Base-by-base conservation (phyloP, 148 eudicot species). In the Fallopia convolvulus region DNA sequence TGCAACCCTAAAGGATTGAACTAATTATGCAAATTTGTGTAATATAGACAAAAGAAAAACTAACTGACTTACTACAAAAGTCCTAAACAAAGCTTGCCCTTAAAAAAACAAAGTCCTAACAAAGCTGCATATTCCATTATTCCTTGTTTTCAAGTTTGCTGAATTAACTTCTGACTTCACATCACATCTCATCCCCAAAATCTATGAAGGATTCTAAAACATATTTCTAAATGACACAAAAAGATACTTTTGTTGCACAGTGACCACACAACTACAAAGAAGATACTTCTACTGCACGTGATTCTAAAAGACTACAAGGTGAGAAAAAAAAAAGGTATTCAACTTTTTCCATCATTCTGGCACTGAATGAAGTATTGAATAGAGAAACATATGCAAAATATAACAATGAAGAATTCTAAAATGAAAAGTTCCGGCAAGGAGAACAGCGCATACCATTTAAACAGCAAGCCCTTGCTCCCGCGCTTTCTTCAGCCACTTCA, bases 401-500 rank as follows among this genome's bases (percentile, higher is more conserved):
- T 30, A 10, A 61, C 68, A 23, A 20, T 32, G 40, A 65, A 23
- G 33, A 23, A 60, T 26, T 60, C 33, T 15, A 60, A 23, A 60
- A 60, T 9, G 41, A 33, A 13, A 17, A 41, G 33, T 23, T 72
- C 33, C 2, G 39, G 52, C 17, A 44, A 72, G 44, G 53, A 72
- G 15, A 42, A 21, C 11, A 75, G 2, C 2, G 60, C 76, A 72
- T 76, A 87, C 88, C 82, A 33, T 3, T 89, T 81, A 89, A 85
- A 88, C 85, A 79, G 78, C 91, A 75, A 94, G 87, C 33, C 99
- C 99, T 83, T 92, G 92, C 53, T 85, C 92, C 85, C 85, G 89
- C 46, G 97, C 94, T 82, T 92, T 94, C 86, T 78, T 84, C 80
- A 92, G 77, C 97, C 99, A 94, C 84, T 88, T 90, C 70, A 94